These are phyloP conservation scores for Pleurotus cornucopiae DNA, from an alignment of 768 basidiomycete species.

Conservation along the genomic window DNA sequence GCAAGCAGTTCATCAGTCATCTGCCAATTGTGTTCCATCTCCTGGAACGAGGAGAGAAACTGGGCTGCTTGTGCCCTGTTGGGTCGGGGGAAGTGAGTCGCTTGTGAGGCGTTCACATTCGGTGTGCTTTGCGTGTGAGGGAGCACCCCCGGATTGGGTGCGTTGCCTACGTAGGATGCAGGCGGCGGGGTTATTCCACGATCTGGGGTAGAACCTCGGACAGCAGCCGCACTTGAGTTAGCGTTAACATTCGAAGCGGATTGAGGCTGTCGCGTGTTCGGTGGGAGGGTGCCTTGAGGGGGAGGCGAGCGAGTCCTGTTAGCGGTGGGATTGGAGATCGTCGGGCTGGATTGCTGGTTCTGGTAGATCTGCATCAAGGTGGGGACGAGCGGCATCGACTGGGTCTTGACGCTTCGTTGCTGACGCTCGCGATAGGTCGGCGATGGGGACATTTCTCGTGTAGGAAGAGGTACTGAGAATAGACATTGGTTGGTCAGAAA, in stretches of 20 bases:
- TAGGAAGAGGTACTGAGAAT: slow-evolving; percentile 19
- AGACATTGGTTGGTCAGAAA: slow-evolving; percentile 20
- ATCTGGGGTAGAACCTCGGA: slow-evolving; percentile 25
- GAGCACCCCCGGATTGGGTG: background rate
- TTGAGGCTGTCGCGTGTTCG: slow-evolving; percentile 44
- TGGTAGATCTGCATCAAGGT: slow-evolving; percentile 45
- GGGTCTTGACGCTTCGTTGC: slow-evolving; percentile 51
- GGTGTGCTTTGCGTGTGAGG: slow-evolving; percentile 20
- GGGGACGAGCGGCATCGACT: slow-evolving; percentile 62
- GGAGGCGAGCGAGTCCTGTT: slow-evolving; percentile 31
- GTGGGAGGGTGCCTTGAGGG: slow-evolving; percentile 26
- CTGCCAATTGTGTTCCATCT: slow-evolving; percentile 55
- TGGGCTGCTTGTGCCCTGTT: slow-evolving; percentile 50
- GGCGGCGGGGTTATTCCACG: slow-evolving; percentile 25
- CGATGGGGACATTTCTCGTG: slow-evolving; percentile 46
- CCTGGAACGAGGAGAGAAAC: slow-evolving; percentile 53
- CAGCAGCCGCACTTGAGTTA: slow-evolving; percentile 9
- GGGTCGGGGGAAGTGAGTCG: slow-evolving; percentile 50
- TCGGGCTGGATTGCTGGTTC: slow-evolving; percentile 41
- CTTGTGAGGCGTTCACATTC: slow-evolving; percentile 32
- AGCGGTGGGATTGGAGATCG: slow-evolving; percentile 29
- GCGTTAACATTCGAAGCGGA: slow-evolving; percentile 24
- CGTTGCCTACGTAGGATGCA: slow-evolving; percentile 2
- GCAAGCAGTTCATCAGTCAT: slow-evolving; percentile 69
- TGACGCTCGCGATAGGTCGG: slow-evolving; percentile 41